These are phyloP conservation scores for Strombidium stylifer DNA, from an alignment of 73 alveolate genomes.

Conservation along the genomic window DNA sequence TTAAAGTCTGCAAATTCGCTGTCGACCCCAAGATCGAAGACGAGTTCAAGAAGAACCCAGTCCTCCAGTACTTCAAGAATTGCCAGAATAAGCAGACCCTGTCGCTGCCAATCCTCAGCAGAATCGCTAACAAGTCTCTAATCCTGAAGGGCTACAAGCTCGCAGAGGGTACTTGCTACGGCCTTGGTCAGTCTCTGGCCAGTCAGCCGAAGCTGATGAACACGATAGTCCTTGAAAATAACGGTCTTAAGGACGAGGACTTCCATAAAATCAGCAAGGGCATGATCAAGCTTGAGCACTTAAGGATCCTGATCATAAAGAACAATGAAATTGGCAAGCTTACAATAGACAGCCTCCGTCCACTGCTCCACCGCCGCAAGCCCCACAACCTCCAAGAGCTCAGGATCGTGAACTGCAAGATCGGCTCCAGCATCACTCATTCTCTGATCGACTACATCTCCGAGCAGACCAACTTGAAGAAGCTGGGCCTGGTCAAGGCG, in stretches of 20 bases:
- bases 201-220: no score
- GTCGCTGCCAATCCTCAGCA: slow-evolving; percentile 19
- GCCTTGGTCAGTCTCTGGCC: no score
- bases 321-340: slow-evolving; percentile 14
- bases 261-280: slow-evolving; percentile 19
- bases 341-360: neutral
- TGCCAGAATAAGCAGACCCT: slow-evolving; percentile 10
- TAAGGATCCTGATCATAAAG: slow-evolving; percentile 4
- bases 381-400: slow-evolving; percentile 27
- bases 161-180: slow-evolving; percentile 1
- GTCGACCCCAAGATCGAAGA: no score
- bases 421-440: neutral
- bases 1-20: no score
- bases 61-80: slow-evolving; percentile 2
- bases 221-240: slow-evolving; percentile 10
- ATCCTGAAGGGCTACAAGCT: slow-evolving; percentile 5
- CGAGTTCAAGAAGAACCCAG: slow-evolving; percentile 9
- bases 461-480: slow-evolving; percentile 1
- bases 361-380: neutral
- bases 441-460: neutral
- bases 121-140: slow-evolving; percentile 2
- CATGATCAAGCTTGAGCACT: neutral
- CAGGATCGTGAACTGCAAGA: slow-evolving; percentile 28
- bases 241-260: slow-evolving; percentile 9
- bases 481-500: slow-evolving; percentile 41